Base-by-base conservation (phyloP, 225 moss, liverwort and hornwort genomes). In the Physcomitrellopsis africana region DNA sequence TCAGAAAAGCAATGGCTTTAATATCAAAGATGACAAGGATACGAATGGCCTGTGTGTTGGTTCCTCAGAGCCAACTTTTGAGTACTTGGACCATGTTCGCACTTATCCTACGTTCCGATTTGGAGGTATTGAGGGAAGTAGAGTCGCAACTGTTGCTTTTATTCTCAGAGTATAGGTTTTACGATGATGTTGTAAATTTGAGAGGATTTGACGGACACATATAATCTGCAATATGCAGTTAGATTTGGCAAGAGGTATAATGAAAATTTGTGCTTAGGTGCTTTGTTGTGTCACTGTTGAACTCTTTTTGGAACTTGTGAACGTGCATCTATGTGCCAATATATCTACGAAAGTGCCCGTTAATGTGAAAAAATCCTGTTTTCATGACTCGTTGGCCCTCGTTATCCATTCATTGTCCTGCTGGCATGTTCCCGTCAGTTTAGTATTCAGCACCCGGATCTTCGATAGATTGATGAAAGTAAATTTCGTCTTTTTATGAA, bases 61-160 rank as follows among this genome's bases (percentile, higher is more conserved):
- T 76, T 62, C 67, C 29, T 71, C 56, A 22, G 88, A 69, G 47
- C 83, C 82, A 14, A 70, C 73, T 41, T 84, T 99, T 17, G 90
- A 88, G 75, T 95, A 99, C 64, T 65, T 95, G 66, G 94, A 94
- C 65, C 93, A 99, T 70, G 79, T 93, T 55, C 87, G 94, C n/a
- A 94, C 90, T 11, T 99, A 99, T 67, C 93, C 91, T 72, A 92
- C 89, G 62, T 94, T 93, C 77, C 87, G 86, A 51, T 99, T 87
- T 79, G 97, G 94, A 80, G 94, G 93, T 46, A 83, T 83, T 0
- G 97, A 94, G 57, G 97, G 94, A 37, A 94, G 86, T 82, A 87
- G 90, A 63, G 94, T 95, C 57, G 91, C 90, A 13, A 99, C 94
- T 7, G 90, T 95, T 58, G 94, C 93, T 62, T 95, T 99, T 76